Percentiles rank a stretch among this genome's conserved stretches.
These are phyloP conservation scores for Linum usitatissimum DNA, from an alignment of 345 rosid species.

Conservation along the genomic window DNA sequence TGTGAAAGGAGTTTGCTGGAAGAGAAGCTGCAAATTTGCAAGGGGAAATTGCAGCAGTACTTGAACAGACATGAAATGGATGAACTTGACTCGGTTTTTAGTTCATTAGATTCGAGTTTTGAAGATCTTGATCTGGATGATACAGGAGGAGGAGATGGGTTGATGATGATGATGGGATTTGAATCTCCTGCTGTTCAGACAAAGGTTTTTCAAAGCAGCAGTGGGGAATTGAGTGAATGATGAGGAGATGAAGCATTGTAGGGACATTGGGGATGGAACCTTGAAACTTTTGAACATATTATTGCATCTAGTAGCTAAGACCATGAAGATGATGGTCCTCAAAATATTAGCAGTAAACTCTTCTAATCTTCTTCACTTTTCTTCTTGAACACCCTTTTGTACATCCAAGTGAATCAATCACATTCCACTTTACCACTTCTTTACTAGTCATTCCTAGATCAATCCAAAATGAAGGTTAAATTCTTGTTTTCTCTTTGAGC, in stretches of 20 bases:
- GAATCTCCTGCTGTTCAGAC: not conserved
- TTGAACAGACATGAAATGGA: conserved; percentile 21
- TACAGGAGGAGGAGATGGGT: conserved; percentile 1
- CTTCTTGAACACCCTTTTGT: not conserved
- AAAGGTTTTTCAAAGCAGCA: not conserved
- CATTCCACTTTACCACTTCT: not conserved
- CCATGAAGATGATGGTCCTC: not conserved
- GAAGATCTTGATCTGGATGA: conserved; percentile 11
- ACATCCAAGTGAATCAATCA: not conserved
- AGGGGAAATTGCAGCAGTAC: conserved; percentile 18
- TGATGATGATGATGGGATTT: not conserved
- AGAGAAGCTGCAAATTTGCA: conserved; percentile 23
- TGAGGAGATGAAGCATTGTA: too few relatives aligned
- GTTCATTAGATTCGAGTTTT: conserved; percentile 8
- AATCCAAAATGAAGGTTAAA: too few relatives aligned
- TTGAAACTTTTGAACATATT: not conserved
- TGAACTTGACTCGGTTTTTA: conserved; percentile 12
- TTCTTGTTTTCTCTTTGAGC: too few relatives aligned
- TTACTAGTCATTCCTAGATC: not conserved
- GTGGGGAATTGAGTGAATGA: not conserved
- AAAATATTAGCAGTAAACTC: not conserved
- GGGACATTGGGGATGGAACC: too few relatives aligned
- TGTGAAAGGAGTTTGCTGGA: conserved; percentile 23
- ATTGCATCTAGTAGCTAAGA: not conserved
- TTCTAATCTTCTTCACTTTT: not conserved